Evolutionary conservation across 1,139 yeast species (phyloP), one percentile per base, ranked within the genome.

Genomic region (Geotrichum carabidarum): DNA sequence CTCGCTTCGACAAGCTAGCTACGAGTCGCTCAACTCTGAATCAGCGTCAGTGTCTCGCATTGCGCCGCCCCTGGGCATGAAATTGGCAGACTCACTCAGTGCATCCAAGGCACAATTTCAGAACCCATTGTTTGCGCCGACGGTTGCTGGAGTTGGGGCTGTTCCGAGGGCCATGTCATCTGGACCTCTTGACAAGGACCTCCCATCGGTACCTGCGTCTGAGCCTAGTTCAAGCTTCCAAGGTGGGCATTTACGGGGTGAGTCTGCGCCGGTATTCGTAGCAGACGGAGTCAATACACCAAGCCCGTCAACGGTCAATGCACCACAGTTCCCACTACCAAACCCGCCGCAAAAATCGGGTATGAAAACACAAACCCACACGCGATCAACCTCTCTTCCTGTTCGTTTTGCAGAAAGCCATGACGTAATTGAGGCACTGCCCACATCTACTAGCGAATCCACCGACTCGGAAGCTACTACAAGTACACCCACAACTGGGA

Each of bases 271-370:
- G 2, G 22, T 32, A 4, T 2, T 34, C 2, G 18, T 44, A 9
- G 17, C n/a, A 15, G 34, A 35, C 9, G 17, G n/a, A 8, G 30
- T 6, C 18, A 11, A 8, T 30, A 12, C 14, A 14, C 50, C n/a
- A 12, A 22, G 17, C 22, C 34, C 41, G 34, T 14, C 31, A 15
- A 36, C 44, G 17, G 45, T 50, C 8, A 55, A 47, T 18, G 51
- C 44, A 14, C 61, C 61, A 0, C 59, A 58, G 15, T 47, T 59
- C 14, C 54, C 59, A 2, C 55, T 55, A 22, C 60, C 60, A 4
- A 60, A 56, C 9, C 58, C 60, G 1, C 59, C 57, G 12, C 59
- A 56, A 7, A 57, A 55, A 12, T 34, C 58, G 22, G 54, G 52
- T 7, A 36, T 53, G 14, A 58, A 62, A 57, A 45, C 17, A 3